Conservation (phyloP, 2,329 filamentous ascomycete genomes). For the Penicillium aurantiogriseum region DNA sequence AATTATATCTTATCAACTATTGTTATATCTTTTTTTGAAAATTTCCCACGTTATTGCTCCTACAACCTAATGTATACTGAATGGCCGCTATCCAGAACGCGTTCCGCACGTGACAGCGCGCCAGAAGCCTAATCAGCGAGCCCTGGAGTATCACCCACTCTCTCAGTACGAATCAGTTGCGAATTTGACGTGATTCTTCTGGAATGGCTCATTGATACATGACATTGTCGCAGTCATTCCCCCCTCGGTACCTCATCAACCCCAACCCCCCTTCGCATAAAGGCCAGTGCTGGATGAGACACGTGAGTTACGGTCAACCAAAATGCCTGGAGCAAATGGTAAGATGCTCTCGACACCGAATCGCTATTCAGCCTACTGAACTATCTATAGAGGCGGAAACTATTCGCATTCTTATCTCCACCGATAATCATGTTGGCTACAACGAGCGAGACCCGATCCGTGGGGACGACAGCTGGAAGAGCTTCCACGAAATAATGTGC, state of each 20-base stretch:
- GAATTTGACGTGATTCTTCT: not conserved
- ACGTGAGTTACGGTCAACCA: not conserved
- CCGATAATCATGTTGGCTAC: constrained; percentile 97
- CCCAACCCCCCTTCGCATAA: not conserved
- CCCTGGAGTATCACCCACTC: not conserved
- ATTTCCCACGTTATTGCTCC: not conserved
- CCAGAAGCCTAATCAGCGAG: not conserved
- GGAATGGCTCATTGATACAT: not conserved
- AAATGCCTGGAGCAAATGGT: constrained; percentile 33
- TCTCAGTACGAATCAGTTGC: not conserved
- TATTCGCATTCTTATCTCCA: constrained; percentile 89
- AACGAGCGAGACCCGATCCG: constrained; percentile 89
- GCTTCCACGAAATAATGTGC: constrained; percentile 92
- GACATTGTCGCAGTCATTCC: not conserved
- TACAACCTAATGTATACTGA: not conserved
- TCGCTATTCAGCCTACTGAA: constrained; percentile 6
- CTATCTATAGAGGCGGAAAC: constrained; percentile 64
- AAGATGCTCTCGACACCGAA: constrained; percentile 3
- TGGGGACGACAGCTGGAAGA: constrained; percentile 96
- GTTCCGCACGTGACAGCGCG: constrained; percentile 6
- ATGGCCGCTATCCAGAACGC: constrained; percentile 1
- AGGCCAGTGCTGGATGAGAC: not conserved
- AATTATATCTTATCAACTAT: not conserved
- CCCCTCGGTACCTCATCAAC: not conserved
- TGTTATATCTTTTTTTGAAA: not conserved